Conservation (phyloP, 805 yeast genomes). For the Metahyphopichia silvanorum region DNA sequence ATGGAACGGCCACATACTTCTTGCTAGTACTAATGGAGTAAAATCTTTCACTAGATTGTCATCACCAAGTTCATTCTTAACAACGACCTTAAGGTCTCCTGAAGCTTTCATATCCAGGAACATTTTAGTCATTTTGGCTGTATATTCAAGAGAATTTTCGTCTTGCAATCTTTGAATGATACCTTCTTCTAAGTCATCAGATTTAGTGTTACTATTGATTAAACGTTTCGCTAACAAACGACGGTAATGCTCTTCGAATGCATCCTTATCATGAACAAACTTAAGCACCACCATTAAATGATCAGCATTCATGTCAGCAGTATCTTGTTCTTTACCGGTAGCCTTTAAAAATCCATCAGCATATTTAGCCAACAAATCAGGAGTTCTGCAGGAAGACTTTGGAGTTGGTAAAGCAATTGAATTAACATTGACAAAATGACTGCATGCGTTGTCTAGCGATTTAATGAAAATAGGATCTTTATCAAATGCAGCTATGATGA, state of each 20-base stretch:
- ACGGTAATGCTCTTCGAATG: conserved; percentile 90
- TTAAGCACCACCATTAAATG: conserved; percentile 85
- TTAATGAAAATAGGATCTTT: conserved; percentile 76
- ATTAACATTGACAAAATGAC: conserved; percentile 77
- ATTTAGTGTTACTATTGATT: conserved; percentile 80
- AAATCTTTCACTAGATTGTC: conserved; percentile 43
- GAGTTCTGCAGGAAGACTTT: conserved; percentile 69
- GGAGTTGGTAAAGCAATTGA: conserved; percentile 69
- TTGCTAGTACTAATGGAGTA: conserved; percentile 77
- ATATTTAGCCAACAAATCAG: conserved; percentile 87
- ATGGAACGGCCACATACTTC: conserved; percentile 83
- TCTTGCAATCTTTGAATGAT: conserved; percentile 84
- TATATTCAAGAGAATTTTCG: conserved; percentile 88
- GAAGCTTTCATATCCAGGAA: conserved; percentile 90
- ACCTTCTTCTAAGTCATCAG: conserved; percentile 80
- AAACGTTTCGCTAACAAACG: conserved; percentile 85
- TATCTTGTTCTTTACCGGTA: conserved; percentile 64
- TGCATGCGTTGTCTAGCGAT: conserved; percentile 87
- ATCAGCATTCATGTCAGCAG: conserved; percentile 73
- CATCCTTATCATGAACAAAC: conserved; percentile 90
- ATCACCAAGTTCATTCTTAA: conserved; percentile 40
- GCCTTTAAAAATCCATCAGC: conserved; percentile 80
- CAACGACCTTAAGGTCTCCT: conserved; percentile 62
- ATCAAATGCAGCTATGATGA: conserved; percentile 66
- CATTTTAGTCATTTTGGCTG: conserved; percentile 93